These are phyloP conservation scores for Phytophthora chlamydospora DNA, from an alignment of 352 stramenopile species.

Conservation along the genomic window DNA sequence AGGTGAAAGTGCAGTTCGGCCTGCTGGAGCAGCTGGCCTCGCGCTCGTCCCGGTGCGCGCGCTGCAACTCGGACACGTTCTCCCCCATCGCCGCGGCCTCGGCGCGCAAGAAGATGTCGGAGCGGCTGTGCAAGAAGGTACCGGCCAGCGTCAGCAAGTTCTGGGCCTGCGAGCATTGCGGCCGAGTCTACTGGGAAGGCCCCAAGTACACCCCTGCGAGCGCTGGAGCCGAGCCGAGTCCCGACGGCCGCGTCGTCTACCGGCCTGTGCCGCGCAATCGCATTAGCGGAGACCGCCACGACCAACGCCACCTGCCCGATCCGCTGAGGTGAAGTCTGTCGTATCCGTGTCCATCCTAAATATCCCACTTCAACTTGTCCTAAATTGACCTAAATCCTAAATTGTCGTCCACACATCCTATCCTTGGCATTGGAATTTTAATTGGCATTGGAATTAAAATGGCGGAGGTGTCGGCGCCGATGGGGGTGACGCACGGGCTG, in stretches of 20 bases:
- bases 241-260: conserved; percentile 27
- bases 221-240: background rate
- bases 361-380: too few species aligned
- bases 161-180: conserved; percentile 60
- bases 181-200: conserved; percentile 77
- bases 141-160: conserved; percentile 38
- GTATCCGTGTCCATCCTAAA: background rate
- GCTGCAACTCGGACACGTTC: conserved; percentile 56
- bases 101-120: conserved; percentile 35
- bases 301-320: conserved; percentile 24
- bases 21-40: conserved; percentile 41
- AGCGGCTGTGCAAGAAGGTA: conserved; percentile 37
- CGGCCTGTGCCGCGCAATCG: conserved; percentile 28
- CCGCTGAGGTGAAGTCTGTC: background rate
- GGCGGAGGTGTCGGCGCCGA: conserved; percentile 55
- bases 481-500: conserved; percentile 59
- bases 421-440: too few species aligned
- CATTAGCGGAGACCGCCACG: conserved; percentile 6
- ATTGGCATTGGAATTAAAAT: background rate
- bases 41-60: conserved; percentile 52
- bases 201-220: conserved; percentile 65
- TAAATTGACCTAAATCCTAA: too few species aligned
- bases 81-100: conserved; percentile 32
- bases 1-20: conserved; percentile 63
- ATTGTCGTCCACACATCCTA: too few species aligned